Evolutionary conservation across 108 stramenopile genomes (phyloP), one percentile per base, ranked within the genome.

Genomic region (Cyclotella baltica): DNA sequence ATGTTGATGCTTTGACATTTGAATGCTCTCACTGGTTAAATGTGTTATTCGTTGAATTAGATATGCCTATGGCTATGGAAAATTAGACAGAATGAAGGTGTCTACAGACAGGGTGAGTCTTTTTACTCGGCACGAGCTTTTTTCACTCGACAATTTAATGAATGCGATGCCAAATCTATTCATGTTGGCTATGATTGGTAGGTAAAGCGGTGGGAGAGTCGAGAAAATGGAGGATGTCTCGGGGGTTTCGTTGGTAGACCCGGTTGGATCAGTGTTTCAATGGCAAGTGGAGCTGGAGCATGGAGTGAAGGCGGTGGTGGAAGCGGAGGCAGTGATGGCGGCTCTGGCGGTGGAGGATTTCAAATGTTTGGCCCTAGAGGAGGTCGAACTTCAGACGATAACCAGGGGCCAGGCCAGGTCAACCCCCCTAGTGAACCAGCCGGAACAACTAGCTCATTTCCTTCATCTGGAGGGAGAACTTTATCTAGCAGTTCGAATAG

Each of bases 31-130:
- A 15, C 35, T 35, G 15, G 19, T 16, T 0, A 5, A 34, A 36
- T 10, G 10, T 62, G 1, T 19, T 2, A 2, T 35, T 62, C 2
- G 1, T 62, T 62, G 31, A 6, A 2, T 43, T 38, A 64, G 63
- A 18, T 91, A 93, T 78, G 83, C 84, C 2, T 88, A 87, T 64
- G 91, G 88, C 4, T 78, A 64, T 63, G 87, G 81, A 36, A 82
- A 82, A 61, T 52, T 86, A 13, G 83, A 86, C 67, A 51, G 82
- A 57, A 48, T 57, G 35, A 83, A 83, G 64, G 72, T 83, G 15
- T 72, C 76, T 23, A 67, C 66, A 22, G 83, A 83, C 30, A 82
- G 56, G 30, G 78, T 80, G 34, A 76, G 75, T 55, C 37, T 34
- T 18, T 38, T 25, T 58, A 4, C 22, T 53, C 28, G 30, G 36